Evolutionary conservation across 441 rosid genomes (phyloP), one percentile per base, ranked within the genome.

Genomic region (Raphanus hybrid): DNA sequence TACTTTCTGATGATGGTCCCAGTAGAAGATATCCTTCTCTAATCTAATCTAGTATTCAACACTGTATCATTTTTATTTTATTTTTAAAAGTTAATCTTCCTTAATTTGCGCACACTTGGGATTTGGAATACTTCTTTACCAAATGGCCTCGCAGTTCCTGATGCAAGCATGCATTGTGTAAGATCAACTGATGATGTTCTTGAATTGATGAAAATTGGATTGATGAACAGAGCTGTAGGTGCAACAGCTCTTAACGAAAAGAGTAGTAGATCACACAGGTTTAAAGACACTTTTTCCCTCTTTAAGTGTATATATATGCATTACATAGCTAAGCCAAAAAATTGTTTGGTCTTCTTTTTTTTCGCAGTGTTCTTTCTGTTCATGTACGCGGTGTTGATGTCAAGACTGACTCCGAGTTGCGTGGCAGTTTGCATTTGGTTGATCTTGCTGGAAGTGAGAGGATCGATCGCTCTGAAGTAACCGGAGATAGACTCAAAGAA

Each of bases 361-460:
- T 70, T 10, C 73, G 73, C 90, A 92, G 98, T 64, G 82, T 92
- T 77, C 87, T 92, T 72, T 89, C 93, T 7, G 80, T 92, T 63
- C 92, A 92, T 76, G 92, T 90, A 71, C 85, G 82, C 3, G 97
- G 98, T 75, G 84, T 78, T 8, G 96, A 92, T 54, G 34, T 86
- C 79, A 80, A 83, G 61, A 86, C 84, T 16, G 88, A 89, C 27
- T 82, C 87, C 35, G 67, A 80, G 12, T 75, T 87, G 75, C 90
- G 87, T 14, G 97, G 97, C 69, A 87, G 82, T 75, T 87, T 93
- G 67, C 93, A 91, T 78, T 74, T 91, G 84, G 91, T 92, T 54
- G 97, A 92, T 89, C 91, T 92, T 43, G 96, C 97, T 7, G 97
- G 97, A 64, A 91, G 97, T 65, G 97, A 92, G 80, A 79, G 97